These are phyloP conservation scores for Phaeosphaeria sp. DNA, from an alignment of 2,329 filamentous ascomycete genomes.

Conservation along the genomic window DNA sequence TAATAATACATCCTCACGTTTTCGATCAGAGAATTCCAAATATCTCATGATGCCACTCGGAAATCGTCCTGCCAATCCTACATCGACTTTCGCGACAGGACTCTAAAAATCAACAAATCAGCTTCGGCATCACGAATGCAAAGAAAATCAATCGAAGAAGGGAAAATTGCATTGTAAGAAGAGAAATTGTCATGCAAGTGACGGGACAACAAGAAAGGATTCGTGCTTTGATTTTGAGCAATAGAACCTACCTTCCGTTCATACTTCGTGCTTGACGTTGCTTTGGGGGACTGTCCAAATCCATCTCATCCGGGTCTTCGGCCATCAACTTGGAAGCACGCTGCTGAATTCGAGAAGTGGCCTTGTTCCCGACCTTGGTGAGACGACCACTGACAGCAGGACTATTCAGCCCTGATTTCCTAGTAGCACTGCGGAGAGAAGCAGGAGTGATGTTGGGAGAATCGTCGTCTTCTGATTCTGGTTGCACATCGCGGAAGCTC, in stretches of 20 bases:
- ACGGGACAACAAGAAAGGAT: background rate
- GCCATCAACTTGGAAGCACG: background rate
- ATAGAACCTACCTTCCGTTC: background rate
- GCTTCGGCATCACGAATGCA: background rate
- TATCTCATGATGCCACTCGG: background rate
- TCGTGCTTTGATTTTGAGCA: background rate
- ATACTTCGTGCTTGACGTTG: background rate
- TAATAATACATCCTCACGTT: background rate
- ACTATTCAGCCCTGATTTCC: slow-evolving; percentile 15
- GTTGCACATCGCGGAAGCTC: slow-evolving; percentile 6
- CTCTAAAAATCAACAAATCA: background rate
- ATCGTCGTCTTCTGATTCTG: slow-evolving; percentile 26
- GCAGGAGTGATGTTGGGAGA: slow-evolving; percentile 46
- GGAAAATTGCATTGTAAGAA: background rate
- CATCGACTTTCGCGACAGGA: background rate
- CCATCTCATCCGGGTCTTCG: background rate
- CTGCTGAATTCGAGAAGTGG: background rate
- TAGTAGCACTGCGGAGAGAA: slow-evolving; percentile 42
- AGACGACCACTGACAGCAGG: slow-evolving; percentile 6
- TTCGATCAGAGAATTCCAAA: background rate
- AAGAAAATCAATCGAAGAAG: too few species aligned
- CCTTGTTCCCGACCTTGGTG: background rate
- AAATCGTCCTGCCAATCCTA: background rate
- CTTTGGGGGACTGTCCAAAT: background rate
- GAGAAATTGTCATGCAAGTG: background rate